These are phyloP conservation scores for Trametes villosa DNA, from an alignment of 768 basidiomycete genomes.

Conservation along the genomic window DNA sequence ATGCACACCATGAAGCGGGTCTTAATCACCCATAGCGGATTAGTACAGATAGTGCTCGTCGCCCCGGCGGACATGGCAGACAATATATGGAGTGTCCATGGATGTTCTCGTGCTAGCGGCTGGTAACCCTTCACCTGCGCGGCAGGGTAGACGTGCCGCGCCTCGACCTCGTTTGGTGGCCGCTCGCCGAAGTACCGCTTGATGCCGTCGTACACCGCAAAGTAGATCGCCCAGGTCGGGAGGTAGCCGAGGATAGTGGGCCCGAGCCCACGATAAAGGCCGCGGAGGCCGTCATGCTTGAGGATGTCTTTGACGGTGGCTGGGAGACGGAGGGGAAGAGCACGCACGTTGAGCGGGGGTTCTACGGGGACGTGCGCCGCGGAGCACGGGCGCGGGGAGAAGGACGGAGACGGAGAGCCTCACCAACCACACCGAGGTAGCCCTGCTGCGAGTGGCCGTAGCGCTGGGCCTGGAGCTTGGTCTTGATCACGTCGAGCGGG, in stretches of 20 bases:
- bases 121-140: slow-evolving; percentile 87
- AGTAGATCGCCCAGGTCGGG: slow-evolving; percentile 99
- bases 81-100: slow-evolving; percentile 86
- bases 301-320: slow-evolving; percentile 63
- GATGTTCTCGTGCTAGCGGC: slow-evolving; percentile 76
- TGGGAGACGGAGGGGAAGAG: slow-evolving; percentile 28
- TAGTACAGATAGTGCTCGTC: slow-evolving; percentile 90
- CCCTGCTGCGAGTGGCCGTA: slow-evolving; percentile 66
- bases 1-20: slow-evolving; percentile 92
- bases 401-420: slow-evolving; percentile 24
- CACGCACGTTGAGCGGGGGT: slow-evolving; percentile 28
- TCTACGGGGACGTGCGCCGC: slow-evolving; percentile 18
- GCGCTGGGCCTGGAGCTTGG: slow-evolving; percentile 94
- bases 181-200: slow-evolving; percentile 80
- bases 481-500: slow-evolving; percentile 97
- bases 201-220: slow-evolving; percentile 95
- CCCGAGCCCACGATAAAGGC: slow-evolving; percentile 95
- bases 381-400: slow-evolving; percentile 27
- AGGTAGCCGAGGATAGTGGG: slow-evolving; percentile 96
- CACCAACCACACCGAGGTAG: slow-evolving; percentile 80
- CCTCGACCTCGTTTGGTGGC: slow-evolving; percentile 47
- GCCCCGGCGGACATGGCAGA: slow-evolving; percentile 98
- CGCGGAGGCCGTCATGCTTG: slow-evolving; percentile 74
- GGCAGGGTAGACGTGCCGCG: slow-evolving; percentile 72
- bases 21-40: slow-evolving; percentile 98